Evolutionary conservation across 2,329 filamentous ascomycete genomes (phyloP), one percentile per base, ranked within the genome.

Genomic region (Xylaria digitata): DNA sequence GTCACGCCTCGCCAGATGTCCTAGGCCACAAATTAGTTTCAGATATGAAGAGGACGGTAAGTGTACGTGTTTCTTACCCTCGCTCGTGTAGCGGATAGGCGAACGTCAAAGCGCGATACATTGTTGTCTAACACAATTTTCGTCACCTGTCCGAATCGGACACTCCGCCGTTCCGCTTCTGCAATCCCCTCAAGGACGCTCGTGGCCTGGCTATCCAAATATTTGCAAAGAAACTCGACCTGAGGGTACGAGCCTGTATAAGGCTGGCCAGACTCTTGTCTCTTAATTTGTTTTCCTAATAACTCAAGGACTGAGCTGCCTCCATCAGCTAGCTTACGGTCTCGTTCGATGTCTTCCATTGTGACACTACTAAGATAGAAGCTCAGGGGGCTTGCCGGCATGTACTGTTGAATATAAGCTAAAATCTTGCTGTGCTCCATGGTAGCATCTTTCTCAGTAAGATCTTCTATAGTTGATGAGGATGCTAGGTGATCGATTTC

Each of bases 401-500:
- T 82, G 42, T 90, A 89, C 32, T 87, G 86, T 71, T 91, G 86
- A 43, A 98, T 91, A 75, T 97, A 97, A 0, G 87, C 85, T 8
- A 97, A 79, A 0, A 96, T 88, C 63, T 89, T 89, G 17, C 84
- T 83, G 56, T 91, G 86, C 70, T 97, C 92, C 67, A 96, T 87
- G 0, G 88, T 87, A 0, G 91, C 89, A 72, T 96, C 92, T 71
- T 91, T 92, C 67, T 95, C 93, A 26, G 89, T 86, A 50, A 92
- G 83, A 70, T 97, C 95, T 23, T 93, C 89, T 7, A 84, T 85
- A 17, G 84, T 83, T 0, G 89, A 91, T 80, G 75, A 82, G 3
- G 90, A 88, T 6, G 88, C 87, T 52, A 95, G 86, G 15, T 90
- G 87, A 70, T 96, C 92, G 65, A 97, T 95, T 74, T 94, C 90